Evolutionary conservation across 2,329 filamentous ascomycete genomes (phyloP).

Genomic region (Decorospora gaudefroyi): DNA sequence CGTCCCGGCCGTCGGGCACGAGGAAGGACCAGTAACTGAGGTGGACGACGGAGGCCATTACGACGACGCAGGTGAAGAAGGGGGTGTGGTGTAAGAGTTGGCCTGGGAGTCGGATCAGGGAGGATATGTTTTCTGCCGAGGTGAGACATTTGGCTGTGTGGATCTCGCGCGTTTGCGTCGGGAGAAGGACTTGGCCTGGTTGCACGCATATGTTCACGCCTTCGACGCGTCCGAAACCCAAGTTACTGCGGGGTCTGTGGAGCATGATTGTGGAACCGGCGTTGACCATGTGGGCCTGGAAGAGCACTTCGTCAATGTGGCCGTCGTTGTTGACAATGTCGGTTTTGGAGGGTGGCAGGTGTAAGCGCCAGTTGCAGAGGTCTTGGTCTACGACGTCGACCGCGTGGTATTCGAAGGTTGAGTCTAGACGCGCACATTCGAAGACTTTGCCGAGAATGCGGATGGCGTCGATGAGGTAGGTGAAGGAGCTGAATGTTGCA

Average conservation of each 20-base stretch:
- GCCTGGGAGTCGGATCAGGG: slow-evolving; percentile 73
- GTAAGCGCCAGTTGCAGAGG: slow-evolving; percentile 75
- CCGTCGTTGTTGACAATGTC: slow-evolving; percentile 71
- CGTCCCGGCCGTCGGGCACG: slow-evolving; percentile 59
- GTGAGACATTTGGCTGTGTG: slow-evolving; percentile 82
- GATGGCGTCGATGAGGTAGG: slow-evolving; percentile 80
- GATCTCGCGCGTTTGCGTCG: slow-evolving; percentile 57
- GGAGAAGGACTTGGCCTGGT: slow-evolving; percentile 57
- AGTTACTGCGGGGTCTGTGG: slow-evolving; percentile 51
- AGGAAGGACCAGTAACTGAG: slow-evolving; percentile 71
- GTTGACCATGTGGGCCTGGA: slow-evolving; percentile 83
- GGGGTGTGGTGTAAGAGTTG: slow-evolving; percentile 69
- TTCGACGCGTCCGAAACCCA: slow-evolving; percentile 45
- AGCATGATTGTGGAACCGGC: slow-evolving; percentile 48
- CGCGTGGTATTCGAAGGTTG: slow-evolving; percentile 48
- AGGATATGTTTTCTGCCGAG: slow-evolving; percentile 76
- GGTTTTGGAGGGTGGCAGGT: slow-evolving; percentile 73
- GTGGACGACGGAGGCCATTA: slow-evolving; percentile 48
- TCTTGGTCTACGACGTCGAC: slow-evolving; percentile 64
- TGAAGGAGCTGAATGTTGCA: slow-evolving; percentile 77
- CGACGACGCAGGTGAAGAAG: slow-evolving; percentile 49
- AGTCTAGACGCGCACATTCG: slow-evolving; percentile 49
- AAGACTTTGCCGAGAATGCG: slow-evolving; percentile 80
- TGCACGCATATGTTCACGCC: slow-evolving; percentile 67
- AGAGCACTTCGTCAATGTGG: slow-evolving; percentile 81